Evolutionary conservation across 495 filamentous ascomycete genomes (phyloP).

Genomic region (Aspergillus indologenus): DNA sequence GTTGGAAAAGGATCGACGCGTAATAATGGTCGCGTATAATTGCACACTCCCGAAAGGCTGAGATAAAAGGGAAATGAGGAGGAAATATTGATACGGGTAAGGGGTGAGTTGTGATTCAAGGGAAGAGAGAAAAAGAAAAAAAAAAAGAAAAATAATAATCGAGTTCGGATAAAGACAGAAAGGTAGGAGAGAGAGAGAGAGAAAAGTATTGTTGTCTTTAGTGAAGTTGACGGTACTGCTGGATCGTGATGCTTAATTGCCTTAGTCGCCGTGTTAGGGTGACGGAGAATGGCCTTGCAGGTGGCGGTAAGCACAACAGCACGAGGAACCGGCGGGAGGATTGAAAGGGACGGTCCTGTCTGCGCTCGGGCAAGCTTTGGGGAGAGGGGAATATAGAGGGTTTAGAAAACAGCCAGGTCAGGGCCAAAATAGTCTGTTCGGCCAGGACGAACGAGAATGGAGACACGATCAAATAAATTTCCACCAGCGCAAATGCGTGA

Average conservation of each 20-base stretch:
- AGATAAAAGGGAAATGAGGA: conserved; percentile 13
- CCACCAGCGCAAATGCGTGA: conserved; percentile 25
- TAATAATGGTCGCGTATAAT: conserved; percentile 11
- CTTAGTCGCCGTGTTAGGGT: conserved; percentile 46
- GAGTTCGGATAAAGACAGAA: conserved; percentile 20
- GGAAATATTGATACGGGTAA: conserved; percentile 12
- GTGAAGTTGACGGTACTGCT: conserved; percentile 26
- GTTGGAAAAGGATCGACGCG: conserved; percentile 6
- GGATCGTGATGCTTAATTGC: conserved; percentile 49
- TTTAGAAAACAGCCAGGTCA: conserved; percentile 27
- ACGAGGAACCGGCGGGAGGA: conserved; percentile 33
- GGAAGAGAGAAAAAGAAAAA: background rate
- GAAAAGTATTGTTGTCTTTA: conserved; percentile 22
- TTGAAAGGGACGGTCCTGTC: conserved; percentile 27
- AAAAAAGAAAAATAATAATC: conserved; percentile 13
- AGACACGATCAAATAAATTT: conserved; percentile 17
- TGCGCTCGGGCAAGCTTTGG: conserved; percentile 23
- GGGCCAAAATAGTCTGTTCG: conserved; percentile 20
- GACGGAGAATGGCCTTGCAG: conserved; percentile 48
- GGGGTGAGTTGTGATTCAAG: background rate
- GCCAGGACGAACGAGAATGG: conserved; percentile 21
- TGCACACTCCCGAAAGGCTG: conserved; percentile 7
- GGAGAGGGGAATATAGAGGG: conserved; percentile 12
- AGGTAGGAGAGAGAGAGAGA: conserved; percentile 14
- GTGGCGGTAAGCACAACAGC: conserved; percentile 39